Conservation (phyloP, 306 rosid genomes). For the Geum urbanum region DNA sequence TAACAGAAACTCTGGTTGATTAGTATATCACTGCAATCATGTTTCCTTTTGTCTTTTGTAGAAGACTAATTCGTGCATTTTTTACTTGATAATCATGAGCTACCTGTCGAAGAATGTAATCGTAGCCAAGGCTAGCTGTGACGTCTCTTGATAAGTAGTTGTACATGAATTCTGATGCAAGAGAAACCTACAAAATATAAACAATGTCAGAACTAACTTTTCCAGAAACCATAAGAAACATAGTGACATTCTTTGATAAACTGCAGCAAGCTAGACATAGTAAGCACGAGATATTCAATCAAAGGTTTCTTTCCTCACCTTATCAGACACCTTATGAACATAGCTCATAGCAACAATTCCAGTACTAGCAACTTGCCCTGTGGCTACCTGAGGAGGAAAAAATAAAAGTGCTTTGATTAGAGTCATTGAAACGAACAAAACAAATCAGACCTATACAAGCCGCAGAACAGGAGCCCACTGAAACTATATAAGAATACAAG, state of each 20-base stretch:
- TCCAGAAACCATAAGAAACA: not conserved
- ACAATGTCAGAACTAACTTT: not conserved
- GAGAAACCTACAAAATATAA: conserved; percentile 60
- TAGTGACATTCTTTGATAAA: not conserved
- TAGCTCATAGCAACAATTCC: conserved; percentile 91
- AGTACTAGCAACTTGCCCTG: conserved; percentile 94
- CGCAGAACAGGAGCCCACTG: not conserved
- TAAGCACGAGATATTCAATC: conserved; percentile 11
- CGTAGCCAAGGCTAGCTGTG: conserved; percentile 84
- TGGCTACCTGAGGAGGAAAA: conserved; percentile 70
- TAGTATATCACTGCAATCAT: not conserved
- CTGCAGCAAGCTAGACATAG: not conserved
- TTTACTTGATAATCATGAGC: not conserved
- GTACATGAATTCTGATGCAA: conserved; percentile 85
- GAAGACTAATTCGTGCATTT: conserved; percentile 10
- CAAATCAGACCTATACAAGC: not conserved
- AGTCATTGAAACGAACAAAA: not conserved
- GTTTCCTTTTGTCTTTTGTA: not conserved
- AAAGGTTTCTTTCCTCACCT: conserved; percentile 47
- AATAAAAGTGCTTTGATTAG: not conserved
- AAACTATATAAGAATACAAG: not conserved
- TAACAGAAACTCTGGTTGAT: not conserved
- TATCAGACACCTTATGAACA: conserved; percentile 93
- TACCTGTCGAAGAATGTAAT: conserved; percentile 94
- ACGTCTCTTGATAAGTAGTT: conserved; percentile 90